Conservation (phyloP, 1,284 basidiomycete genomes). For the Wallemia mellicola region DNA sequence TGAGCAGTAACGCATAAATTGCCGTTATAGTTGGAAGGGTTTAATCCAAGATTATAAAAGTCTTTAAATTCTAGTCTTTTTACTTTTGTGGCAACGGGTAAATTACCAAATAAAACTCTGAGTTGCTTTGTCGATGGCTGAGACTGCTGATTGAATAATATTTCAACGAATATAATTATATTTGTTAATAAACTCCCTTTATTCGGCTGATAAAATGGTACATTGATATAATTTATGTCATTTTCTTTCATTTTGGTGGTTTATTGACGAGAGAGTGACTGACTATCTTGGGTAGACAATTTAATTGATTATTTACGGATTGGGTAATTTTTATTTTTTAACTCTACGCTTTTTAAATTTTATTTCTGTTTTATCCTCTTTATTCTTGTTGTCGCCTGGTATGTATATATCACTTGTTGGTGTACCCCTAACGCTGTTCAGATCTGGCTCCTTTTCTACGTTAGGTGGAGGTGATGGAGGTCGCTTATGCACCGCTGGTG, state of each 20-base stretch:
- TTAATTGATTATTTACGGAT: background rate
- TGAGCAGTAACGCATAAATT: background rate
- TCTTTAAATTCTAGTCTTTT: background rate
- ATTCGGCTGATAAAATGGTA: background rate
- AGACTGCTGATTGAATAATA: background rate
- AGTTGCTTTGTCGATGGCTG: constrained; percentile 1
- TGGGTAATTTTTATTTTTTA: background rate
- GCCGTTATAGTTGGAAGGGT: background rate
- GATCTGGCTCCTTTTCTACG: background rate
- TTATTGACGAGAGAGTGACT: background rate
- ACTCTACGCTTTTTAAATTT: background rate
- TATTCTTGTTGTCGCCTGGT: background rate
- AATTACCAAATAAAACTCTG: background rate
- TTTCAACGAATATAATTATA: background rate
- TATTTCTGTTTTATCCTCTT: background rate
- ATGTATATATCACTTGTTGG: background rate
- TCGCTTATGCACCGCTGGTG: background rate
- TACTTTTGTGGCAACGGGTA: background rate
- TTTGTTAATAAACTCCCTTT: background rate
- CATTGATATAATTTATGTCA: background rate
- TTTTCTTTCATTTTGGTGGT: background rate
- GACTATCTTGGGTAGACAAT: background rate
- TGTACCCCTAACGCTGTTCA: background rate
- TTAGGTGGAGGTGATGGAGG: background rate
- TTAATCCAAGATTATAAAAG: background rate